Evolutionary conservation across 2,329 filamentous ascomycete genomes (phyloP), one percentile per base, ranked within the genome.

Genomic region (Cladosporium sp.): DNA sequence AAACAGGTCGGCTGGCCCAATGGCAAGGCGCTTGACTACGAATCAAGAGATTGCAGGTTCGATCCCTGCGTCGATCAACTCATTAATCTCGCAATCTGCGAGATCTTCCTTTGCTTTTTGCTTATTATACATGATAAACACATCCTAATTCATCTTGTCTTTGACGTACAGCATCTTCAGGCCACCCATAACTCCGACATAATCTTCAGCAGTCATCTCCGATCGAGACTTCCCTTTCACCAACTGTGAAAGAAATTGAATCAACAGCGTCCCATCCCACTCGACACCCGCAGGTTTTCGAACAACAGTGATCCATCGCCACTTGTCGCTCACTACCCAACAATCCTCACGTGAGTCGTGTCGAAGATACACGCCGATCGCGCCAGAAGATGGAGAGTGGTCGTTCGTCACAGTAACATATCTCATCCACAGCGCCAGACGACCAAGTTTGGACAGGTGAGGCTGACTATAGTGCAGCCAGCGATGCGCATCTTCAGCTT

Each of bases 21-120:
- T 84, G 82, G 82, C 81, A 84, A 84, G 82, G 82, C 81, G 82
- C 80, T 83, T 84, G 82, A 84, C 82, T 84, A 83, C 82, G 82
- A 66, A 66, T 66, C 64, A 66, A 66, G 64, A 66, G 64, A 66
- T 66, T 66, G 64, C 64, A 66, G 64, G 64, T 66, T 66, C 64
- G 64, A 66, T 66, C 64, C 64, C 64, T 66, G 64, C 64, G 57
- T 60, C 38, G 64, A 58, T 66, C 64, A 65, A 21, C 4, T 34
- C 18, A 4, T 11, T 4, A 47, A n/a, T 1, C 52, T 32, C 21
- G 49, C 30, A 34, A 5, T 2, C 4, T 6, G 52, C 24, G 15
- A 55, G 30, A 6, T 3, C 1, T 10, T 5, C 26, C 21, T 54
- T 54, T 54, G 7, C 28, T 55, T 55, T 55, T 34, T 55, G 28